Conservation (phyloP, 2,329 filamentous ascomycete species). For the Pyricularia sp. region DNA sequence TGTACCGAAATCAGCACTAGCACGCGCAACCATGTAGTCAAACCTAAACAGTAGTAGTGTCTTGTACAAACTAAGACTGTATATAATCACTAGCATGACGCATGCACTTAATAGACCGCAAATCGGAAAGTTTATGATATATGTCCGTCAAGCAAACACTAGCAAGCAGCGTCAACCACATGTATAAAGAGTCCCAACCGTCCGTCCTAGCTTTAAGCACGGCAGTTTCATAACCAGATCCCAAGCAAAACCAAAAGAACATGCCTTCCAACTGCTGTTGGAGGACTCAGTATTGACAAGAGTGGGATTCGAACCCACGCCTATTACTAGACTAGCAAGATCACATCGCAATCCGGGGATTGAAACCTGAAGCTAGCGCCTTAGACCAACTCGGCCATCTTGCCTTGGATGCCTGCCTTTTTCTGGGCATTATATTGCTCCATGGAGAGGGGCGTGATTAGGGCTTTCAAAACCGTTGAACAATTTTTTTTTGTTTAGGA, state of each 20-base stretch:
- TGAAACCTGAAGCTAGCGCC: slow-evolving; percentile 6
- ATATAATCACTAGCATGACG: background rate
- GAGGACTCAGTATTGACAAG: background rate
- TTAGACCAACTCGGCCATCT: slow-evolving; percentile 7
- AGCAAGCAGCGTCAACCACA: background rate
- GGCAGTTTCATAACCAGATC: no score
- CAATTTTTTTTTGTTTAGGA: background rate
- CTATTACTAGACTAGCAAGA: background rate
- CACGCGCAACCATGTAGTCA: background rate
- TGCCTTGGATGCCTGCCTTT: background rate
- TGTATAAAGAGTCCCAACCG: no score
- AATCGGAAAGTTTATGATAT: background rate
- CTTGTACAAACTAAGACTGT: background rate
- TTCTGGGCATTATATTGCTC: background rate
- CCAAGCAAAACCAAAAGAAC: background rate
- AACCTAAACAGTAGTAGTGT: background rate
- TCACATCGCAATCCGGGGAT: background rate
- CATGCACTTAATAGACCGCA: background rate
- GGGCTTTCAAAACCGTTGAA: background rate
- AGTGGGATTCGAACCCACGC: slow-evolving; percentile 1
- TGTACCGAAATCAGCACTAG: background rate
- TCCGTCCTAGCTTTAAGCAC: no score
- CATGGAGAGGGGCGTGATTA: background rate
- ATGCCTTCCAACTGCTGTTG: no score
- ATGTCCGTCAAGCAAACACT: background rate